phyloP scores from a whole-genome alignment of 192 early-diverging fungal species.

The Neocallimastix lanati region DNA sequence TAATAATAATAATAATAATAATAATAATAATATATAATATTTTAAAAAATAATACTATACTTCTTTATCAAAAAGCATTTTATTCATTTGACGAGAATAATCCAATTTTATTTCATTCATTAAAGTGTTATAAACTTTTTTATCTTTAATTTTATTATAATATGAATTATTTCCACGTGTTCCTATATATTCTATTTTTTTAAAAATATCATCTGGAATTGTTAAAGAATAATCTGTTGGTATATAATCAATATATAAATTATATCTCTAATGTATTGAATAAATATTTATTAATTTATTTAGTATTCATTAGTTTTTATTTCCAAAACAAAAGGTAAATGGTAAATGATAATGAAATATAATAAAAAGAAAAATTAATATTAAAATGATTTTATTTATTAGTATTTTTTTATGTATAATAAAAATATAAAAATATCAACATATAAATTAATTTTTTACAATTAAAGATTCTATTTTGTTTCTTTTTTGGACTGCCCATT shows the following conservation, averaged over 20 bases:
- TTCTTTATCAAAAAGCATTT: constrained; percentile 24
- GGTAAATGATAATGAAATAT: no score
- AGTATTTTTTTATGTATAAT: no score
- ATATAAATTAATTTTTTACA: no score
- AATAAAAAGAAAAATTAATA: no score
- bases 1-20: no score
- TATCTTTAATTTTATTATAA: neutral
- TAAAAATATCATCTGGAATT: neutral
- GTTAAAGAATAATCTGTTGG: neutral
- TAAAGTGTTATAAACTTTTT: neutral
- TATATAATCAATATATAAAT: neutral
- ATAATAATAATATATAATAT: no score
- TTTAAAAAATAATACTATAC: constrained; percentile 2
- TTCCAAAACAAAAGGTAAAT: no score
- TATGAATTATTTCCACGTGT: neutral
- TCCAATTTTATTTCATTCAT: constrained; percentile 21
- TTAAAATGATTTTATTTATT: no score
- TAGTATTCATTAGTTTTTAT: no score
- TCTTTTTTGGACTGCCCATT: neutral
- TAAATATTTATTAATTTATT: neutral
- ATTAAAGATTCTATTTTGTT: neutral
- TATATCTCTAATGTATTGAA: neutral
- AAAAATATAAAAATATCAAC: no score
- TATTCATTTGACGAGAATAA: constrained; percentile 24
- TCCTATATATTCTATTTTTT: neutral